Evolutionary conservation across 306 rosid genomes (phyloP), one percentile per base, ranked within the genome.

Genomic region (Cicer bijugum): DNA sequence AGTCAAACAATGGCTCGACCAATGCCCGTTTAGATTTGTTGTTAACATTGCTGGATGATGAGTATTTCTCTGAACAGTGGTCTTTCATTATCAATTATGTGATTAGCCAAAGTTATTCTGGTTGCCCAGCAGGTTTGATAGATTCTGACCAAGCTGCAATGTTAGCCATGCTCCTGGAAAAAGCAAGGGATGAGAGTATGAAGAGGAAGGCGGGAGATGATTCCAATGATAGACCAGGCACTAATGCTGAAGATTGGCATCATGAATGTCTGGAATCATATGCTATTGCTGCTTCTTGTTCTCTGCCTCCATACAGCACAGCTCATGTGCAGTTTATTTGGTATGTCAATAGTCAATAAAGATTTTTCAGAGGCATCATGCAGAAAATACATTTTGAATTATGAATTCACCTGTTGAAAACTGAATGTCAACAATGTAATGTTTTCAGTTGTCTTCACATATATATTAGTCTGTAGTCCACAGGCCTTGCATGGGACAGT

Each of bases 41-140:
- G 84, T 84, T 93, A 76, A 82, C 86, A 19, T 79, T 91, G 81
- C 85, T 93, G 66, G 97, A 93, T 77, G 91, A 91, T 81, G 90
- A 88, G 73, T 77, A 79, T 82, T 91, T 93, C 89, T 80, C 88
- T 67, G 91, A 91, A 75, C 98, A 85, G 79, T 93, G 98, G 98
- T 82, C 77, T 75, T 75, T 74, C 69, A 78, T 88, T 20, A 37
- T 93, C 75, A 80, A 85, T 60, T 85, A 85, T 87, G 88, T 89
- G 57, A 74, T 82, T 83, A 56, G 79, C 66, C 82, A 62, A 64
- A 80, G 83, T 51, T 64, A 74, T 82, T 83, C 89, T 76, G 88
- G 77, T 56, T 56, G 82, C 80, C 67, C 72, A 28, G 28, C 74
- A 4, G 84, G 72, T 65, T 82, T 86, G 64, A 77, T 63, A 61